phyloP scores from a whole-genome alignment of 2,329 filamentous ascomycete genomes.

The Trichoderma hamatum region DNA sequence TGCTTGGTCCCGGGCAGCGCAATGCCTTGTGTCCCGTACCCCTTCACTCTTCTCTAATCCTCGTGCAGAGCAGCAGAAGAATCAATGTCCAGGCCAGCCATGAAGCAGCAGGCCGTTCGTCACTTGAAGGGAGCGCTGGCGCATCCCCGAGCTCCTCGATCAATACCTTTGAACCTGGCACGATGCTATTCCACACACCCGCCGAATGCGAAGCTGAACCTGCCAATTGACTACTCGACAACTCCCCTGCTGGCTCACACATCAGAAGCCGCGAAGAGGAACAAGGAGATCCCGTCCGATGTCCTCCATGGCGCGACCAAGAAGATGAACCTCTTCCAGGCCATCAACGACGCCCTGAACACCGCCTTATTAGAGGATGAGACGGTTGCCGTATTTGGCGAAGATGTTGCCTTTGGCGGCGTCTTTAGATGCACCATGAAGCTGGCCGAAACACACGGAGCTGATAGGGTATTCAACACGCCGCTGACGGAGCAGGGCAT shows the following conservation, averaged over 20 bases:
- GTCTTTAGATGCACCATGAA: conserved; percentile 96
- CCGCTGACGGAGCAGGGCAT: conserved; percentile 94
- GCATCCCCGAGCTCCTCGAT: conserved; percentile 29
- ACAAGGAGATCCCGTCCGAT: conserved; percentile 69
- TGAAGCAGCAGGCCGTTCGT: conserved; percentile 41
- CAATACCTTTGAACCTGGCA: conserved; percentile 30
- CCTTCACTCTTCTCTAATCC: conserved; percentile 25
- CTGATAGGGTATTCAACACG: conserved; percentile 92
- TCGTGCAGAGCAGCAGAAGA: not conserved
- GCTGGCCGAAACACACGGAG: conserved; percentile 82
- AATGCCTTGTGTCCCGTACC: conserved; percentile 25
- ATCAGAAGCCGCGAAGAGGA: conserved; percentile 69
- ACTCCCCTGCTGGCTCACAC: conserved; percentile 82
- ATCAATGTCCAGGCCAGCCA: conserved; percentile 26
- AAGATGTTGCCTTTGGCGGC: conserved; percentile 95
- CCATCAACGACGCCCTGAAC: conserved; percentile 86
- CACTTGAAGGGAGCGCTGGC: conserved; percentile 38
- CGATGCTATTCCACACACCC: conserved; percentile 59
- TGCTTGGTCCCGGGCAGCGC: conserved; percentile 14
- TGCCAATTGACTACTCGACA: conserved; percentile 83
- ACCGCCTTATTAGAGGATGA: conserved; percentile 83
- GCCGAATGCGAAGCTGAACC: conserved; percentile 71
- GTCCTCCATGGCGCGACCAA: conserved; percentile 72
- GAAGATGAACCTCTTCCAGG: conserved; percentile 90
- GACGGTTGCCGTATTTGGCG: conserved; percentile 87